phyloP scores from a whole-genome alignment of 106 monocot species.

The Dendrobium huoshanense region DNA sequence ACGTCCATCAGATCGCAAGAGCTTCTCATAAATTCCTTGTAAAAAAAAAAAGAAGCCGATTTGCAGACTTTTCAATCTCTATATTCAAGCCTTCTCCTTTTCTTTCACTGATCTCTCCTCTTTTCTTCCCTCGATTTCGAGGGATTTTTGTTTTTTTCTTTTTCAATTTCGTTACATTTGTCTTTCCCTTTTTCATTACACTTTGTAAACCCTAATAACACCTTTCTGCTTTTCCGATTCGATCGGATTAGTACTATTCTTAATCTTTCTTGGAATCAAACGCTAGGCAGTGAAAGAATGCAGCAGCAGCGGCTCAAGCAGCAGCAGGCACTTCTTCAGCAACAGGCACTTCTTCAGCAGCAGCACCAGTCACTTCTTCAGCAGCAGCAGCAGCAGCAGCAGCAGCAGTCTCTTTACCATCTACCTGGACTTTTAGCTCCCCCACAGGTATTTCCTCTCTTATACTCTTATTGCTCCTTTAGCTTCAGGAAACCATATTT shows the following conservation, averaged over 20 bases:
- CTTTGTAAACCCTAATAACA: background rate
- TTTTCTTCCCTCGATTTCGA: slow-evolving; percentile 22
- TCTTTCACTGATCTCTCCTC: too few relatives aligned
- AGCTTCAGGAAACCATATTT: background rate
- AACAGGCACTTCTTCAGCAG: slow-evolving; percentile 12
- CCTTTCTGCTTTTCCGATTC: background rate
- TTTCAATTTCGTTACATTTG: background rate
- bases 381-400: slow-evolving; percentile 20
- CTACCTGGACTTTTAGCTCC: background rate
- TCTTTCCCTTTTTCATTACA: background rate
- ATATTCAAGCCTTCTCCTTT: background rate
- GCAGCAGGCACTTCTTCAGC: slow-evolving; percentile 1
- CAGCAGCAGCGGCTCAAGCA: slow-evolving; percentile 10
- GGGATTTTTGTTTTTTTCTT: slow-evolving; percentile 17
- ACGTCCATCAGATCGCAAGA: too few relatives aligned
- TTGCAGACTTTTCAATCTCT: too few relatives aligned
- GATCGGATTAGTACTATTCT: background rate
- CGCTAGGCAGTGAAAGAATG: slow-evolving; percentile 1
- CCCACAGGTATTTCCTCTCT: background rate
- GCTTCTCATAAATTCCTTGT: too few relatives aligned
- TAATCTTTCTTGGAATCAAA: background rate
- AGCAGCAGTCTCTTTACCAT: slow-evolving; percentile 7
- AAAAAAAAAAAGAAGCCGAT: too few relatives aligned
- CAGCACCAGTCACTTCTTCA: slow-evolving; percentile 15
- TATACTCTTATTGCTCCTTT: background rate